phyloP scores from a whole-genome alignment of 179 eudicot genomes.

The Sideroxylon spinosum region DNA sequence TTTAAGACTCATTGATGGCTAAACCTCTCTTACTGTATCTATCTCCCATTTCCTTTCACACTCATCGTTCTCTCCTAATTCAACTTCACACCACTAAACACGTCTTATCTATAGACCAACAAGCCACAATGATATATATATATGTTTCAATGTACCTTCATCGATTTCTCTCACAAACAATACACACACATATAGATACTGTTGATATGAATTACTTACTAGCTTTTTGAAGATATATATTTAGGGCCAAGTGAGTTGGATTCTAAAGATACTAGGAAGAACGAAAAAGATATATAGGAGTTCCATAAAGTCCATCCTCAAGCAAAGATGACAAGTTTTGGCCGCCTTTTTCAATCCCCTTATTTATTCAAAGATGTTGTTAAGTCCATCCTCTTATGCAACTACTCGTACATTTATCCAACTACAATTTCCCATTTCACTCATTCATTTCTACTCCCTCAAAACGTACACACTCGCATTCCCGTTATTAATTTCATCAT shows the following conservation, averaged over 20 bases:
- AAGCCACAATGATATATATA: conserved; percentile 17
- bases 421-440: neutral
- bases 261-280: conserved; percentile 34
- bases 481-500: too few relatives aligned
- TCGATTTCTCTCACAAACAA: too few relatives aligned
- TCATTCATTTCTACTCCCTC: neutral
- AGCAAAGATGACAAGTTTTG: conserved; percentile 37
- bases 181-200: too few relatives aligned
- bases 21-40: conserved; percentile 16
- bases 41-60: conserved; percentile 19
- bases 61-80: neutral
- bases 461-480: too few relatives aligned
- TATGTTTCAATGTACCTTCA: neutral
- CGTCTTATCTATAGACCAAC: conserved; percentile 13
- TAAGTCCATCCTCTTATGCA: conserved; percentile 39
- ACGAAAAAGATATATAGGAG: conserved; percentile 18
- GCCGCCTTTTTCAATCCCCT: conserved; percentile 49
- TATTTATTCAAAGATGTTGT: conserved; percentile 46
- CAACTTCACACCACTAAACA: neutral
- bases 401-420: conserved; percentile 21
- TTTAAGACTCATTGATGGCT: conserved; percentile 17
- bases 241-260: conserved; percentile 30
- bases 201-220: neutral
- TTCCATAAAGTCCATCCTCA: conserved; percentile 30
- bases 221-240: neutral